Evolutionary conservation across 192 early-diverging fungal species (phyloP).

Genomic region (Backusella liffmaniae): DNA sequence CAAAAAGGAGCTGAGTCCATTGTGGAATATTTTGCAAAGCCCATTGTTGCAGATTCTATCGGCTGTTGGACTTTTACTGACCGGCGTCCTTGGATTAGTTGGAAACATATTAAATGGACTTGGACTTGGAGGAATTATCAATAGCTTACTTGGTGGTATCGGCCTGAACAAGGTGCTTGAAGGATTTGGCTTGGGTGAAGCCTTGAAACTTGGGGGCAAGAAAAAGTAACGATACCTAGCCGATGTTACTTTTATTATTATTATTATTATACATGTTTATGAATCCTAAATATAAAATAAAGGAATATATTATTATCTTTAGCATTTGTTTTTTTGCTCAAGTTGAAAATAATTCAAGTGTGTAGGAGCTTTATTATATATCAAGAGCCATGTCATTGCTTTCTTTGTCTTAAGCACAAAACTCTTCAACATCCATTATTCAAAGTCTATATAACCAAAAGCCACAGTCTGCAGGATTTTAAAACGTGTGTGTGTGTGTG

Average conservation of each 20-base stretch:
- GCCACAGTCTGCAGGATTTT: too few species aligned
- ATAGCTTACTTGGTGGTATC: constrained; percentile 22
- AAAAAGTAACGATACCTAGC: not conserved
- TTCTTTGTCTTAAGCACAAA: too few species aligned
- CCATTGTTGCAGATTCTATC: constrained; percentile 25
- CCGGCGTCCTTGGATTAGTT: constrained; percentile 20
- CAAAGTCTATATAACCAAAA: too few species aligned
- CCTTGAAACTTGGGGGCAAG: constrained; percentile 11
- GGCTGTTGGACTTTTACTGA: constrained; percentile 22
- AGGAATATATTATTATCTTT: not conserved
- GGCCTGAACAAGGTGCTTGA: constrained; percentile 24
- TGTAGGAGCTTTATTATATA: not conserved
- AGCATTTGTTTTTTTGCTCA: not conserved
- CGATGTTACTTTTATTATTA: not conserved
- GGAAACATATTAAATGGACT: constrained; percentile 25
- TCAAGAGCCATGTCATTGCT: not conserved
- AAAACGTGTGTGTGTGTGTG: too few species aligned
- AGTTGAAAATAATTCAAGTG: not conserved
- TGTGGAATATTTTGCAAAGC: constrained; percentile 24
- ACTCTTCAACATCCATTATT: too few species aligned
- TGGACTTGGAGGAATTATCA: constrained; percentile 20
- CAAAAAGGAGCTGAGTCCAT: constrained; percentile 12
- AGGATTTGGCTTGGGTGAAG: constrained; percentile 16
- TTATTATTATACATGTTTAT: too few species aligned
- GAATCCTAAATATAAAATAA: not conserved